Percentiles rank a stretch among this genome's conserved stretches.
These are phyloP conservation scores for Trichoderma atrobrunneum DNA, from an alignment of 2,329 filamentous ascomycete species.

Conservation along the genomic window DNA sequence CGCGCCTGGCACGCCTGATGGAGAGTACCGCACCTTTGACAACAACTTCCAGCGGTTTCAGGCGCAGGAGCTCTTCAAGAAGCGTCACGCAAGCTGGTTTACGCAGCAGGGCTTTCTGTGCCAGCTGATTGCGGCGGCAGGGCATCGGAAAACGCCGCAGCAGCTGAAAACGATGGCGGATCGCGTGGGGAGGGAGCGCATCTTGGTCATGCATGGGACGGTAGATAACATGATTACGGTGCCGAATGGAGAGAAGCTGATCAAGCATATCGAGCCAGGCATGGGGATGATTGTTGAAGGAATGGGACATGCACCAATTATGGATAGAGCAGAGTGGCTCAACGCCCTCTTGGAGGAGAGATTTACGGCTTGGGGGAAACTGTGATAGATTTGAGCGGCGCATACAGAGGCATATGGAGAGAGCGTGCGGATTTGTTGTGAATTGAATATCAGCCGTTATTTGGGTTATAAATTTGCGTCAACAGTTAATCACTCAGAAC, in stretches of 20 bases:
- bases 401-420: not conserved
- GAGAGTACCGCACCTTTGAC: slow-evolving; percentile 55
- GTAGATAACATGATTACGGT: slow-evolving; percentile 75
- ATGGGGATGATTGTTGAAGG: slow-evolving; percentile 63
- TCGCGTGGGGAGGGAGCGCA: slow-evolving; percentile 67
- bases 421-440: not conserved
- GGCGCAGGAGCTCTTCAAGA: slow-evolving; percentile 74
- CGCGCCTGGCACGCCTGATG: slow-evolving; percentile 26
- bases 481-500: not conserved
- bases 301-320: slow-evolving; percentile 70
- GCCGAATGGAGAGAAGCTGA: slow-evolving; percentile 66
- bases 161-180: slow-evolving; percentile 66
- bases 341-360: slow-evolving; percentile 59
- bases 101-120: slow-evolving; percentile 66
- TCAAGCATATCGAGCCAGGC: slow-evolving; percentile 61
- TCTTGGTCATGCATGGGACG: slow-evolving; percentile 74
- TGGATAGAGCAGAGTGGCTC: slow-evolving; percentile 70
- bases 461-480: not conserved
- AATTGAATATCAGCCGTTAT: not conserved
- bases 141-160: slow-evolving; percentile 69
- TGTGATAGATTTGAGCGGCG: slow-evolving; percentile 29
- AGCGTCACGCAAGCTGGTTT: slow-evolving; percentile 58
- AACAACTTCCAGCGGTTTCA: slow-evolving; percentile 81
- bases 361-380: slow-evolving; percentile 51
- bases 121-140: slow-evolving; percentile 74